Evolutionary conservation across 2,329 filamentous ascomycete species (phyloP).

Genomic region (Aspergillus japonicus): DNA sequence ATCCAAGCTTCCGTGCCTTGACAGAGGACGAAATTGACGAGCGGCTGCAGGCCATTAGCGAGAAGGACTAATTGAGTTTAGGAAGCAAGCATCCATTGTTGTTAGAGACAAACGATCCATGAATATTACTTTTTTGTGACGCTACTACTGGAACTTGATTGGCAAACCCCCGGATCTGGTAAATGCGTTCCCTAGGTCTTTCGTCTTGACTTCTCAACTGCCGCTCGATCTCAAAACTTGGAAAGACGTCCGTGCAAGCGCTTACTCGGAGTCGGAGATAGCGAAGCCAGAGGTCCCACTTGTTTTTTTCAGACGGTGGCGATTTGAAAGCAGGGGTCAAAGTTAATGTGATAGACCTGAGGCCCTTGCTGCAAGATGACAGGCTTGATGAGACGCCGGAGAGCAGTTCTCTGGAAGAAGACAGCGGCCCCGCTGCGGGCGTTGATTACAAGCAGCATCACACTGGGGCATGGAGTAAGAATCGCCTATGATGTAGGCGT

Average conservation of each 20-base stretch:
- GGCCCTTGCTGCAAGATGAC: slow-evolving; percentile 9
- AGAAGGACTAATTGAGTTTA: slow-evolving; percentile 73
- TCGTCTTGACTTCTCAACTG: background rate
- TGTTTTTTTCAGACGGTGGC: slow-evolving; percentile 9
- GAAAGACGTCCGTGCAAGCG: slow-evolving; percentile 10
- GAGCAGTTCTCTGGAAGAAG: background rate
- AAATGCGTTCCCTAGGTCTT: slow-evolving; percentile 1
- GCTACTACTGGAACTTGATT: slow-evolving; percentile 7
- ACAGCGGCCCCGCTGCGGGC: background rate
- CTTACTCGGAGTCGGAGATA: background rate
- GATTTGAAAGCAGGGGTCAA: slow-evolving; percentile 2
- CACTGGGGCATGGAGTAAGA: background rate
- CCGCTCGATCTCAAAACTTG: slow-evolving; percentile 2
- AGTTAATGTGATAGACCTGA: slow-evolving; percentile 5
- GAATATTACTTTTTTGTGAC: slow-evolving; percentile 18
- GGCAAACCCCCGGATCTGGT: background rate
- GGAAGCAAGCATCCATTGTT: slow-evolving; percentile 16
- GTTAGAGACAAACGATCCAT: slow-evolving; percentile 24
- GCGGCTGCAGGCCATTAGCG: slow-evolving; percentile 93
- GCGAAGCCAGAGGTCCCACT: background rate
- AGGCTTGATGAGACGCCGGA: slow-evolving; percentile 6
- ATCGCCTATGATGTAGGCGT: slow-evolving; percentile 2
- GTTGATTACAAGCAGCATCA: background rate
- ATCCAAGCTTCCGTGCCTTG: slow-evolving; percentile 78
- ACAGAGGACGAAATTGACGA: slow-evolving; percentile 99